A percentile compares a stretch with the other conserved stretches of the same genome.
Conservation (phyloP, 495 filamentous ascomycete species). For the Podospora comata region DNA sequence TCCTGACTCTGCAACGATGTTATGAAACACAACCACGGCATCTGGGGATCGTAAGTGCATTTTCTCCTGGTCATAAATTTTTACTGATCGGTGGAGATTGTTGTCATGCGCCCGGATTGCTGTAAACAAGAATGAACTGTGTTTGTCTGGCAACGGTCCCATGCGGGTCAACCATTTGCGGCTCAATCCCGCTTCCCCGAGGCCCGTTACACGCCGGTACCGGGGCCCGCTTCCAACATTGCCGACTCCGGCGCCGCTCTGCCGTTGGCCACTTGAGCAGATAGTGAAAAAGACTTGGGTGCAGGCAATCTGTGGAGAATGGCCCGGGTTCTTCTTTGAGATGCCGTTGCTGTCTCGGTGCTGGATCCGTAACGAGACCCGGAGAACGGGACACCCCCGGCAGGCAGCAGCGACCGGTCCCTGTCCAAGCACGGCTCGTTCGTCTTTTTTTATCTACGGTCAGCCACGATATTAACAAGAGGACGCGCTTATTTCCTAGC, state of each 20-base stretch:
- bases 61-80: neutral
- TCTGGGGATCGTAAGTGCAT: neutral
- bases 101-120: no score
- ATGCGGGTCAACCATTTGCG: neutral
- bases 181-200: neutral
- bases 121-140: no score
- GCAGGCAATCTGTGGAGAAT: neutral
- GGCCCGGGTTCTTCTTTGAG: neutral
- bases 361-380: neutral
- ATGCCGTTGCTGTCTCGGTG: neutral
- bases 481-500: neutral
- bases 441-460: neutral
- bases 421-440: neutral
- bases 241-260: neutral
- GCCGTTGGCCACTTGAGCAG: no score
- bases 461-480: neutral
- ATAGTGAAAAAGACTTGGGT: neutral
- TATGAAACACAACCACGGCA: neutral
- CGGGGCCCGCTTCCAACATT: neutral
- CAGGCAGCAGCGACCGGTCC: neutral
- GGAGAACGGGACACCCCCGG: neutral
- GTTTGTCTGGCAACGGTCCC: no score
- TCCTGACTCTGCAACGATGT: neutral
- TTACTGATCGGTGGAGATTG: no score
- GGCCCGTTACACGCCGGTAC: neutral